These are phyloP conservation scores for Beta corolliflora DNA, from an alignment of 179 eudicot genomes.

Conservation along the genomic window DNA sequence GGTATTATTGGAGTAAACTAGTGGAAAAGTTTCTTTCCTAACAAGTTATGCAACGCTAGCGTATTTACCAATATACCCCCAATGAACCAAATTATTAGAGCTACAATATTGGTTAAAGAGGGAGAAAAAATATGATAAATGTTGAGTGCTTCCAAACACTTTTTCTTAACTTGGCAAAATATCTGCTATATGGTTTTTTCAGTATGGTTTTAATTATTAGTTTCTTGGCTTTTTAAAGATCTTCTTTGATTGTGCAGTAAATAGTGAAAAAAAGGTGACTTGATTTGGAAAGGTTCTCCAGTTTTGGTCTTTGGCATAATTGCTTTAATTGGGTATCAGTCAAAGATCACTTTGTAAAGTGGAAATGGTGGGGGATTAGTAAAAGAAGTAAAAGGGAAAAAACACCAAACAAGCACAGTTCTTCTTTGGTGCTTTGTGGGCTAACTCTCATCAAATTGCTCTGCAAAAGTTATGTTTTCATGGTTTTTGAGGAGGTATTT, in stretches of 20 bases:
- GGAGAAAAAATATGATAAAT: no score
- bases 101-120: no score
- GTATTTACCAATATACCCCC: no score
- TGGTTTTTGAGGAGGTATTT: slow-evolving; percentile 13
- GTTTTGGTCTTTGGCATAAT: slow-evolving; percentile 22
- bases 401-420: slow-evolving; percentile 13
- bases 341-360: slow-evolving; percentile 30
- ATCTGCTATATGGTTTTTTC: background rate
- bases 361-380: slow-evolving; percentile 6
- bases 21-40: background rate
- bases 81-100: no score
- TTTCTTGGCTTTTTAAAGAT: background rate
- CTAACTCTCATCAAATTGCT: slow-evolving; percentile 19
- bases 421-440: slow-evolving; percentile 33
- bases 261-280: background rate
- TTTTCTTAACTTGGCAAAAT: background rate
- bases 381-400: slow-evolving; percentile 23
- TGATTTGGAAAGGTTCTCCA: background rate
- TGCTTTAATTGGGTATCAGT: slow-evolving; percentile 25
- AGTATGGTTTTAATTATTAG: background rate
- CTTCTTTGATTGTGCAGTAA: slow-evolving; percentile 5
- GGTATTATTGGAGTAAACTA: background rate
- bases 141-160: background rate
- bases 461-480: slow-evolving; percentile 25
- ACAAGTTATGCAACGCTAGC: no score